Evolutionary conservation across 2,329 filamentous ascomycete genomes (phyloP).

Genomic region (Pseudogymnoascus sp.): DNA sequence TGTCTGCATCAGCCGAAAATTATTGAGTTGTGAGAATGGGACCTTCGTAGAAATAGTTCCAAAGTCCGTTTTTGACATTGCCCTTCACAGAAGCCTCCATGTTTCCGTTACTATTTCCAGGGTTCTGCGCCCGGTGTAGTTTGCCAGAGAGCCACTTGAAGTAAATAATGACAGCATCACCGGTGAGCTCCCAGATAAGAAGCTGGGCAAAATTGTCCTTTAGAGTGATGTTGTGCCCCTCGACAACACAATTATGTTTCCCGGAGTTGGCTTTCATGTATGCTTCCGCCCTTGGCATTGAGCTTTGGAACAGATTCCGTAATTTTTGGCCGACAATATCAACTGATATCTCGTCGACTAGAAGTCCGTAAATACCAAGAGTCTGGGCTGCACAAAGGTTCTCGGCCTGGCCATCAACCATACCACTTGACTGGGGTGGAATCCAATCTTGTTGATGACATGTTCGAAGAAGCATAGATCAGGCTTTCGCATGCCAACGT

Average conservation of each 20-base stretch:
- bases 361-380: constrained; percentile 13
- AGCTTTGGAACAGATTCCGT: constrained; percentile 13
- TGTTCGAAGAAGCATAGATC: constrained; percentile 21
- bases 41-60: constrained; percentile 20
- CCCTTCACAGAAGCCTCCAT: background rate
- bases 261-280: constrained; percentile 14
- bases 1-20: constrained; percentile 22
- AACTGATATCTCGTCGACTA: background rate
- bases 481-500: constrained; percentile 21
- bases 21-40: constrained; percentile 14
- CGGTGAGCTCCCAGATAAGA: constrained; percentile 33
- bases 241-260: constrained; percentile 20
- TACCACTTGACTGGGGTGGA: constrained; percentile 11
- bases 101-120: background rate
- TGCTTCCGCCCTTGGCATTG: constrained; percentile 10
- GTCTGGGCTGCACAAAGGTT: constrained; percentile 22
- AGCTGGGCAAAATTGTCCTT: constrained; percentile 31
- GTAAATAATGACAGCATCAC: constrained; percentile 17
- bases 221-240: constrained; percentile 23
- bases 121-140: background rate
- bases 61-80: constrained; percentile 15
- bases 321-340: constrained; percentile 1
- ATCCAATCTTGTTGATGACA: constrained; percentile 15
- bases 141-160: constrained; percentile 17
- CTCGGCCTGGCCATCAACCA: constrained; percentile 19